phyloP scores from a whole-genome alignment of 192 early-diverging fungal genomes.

The Coemansia sp. region DNA sequence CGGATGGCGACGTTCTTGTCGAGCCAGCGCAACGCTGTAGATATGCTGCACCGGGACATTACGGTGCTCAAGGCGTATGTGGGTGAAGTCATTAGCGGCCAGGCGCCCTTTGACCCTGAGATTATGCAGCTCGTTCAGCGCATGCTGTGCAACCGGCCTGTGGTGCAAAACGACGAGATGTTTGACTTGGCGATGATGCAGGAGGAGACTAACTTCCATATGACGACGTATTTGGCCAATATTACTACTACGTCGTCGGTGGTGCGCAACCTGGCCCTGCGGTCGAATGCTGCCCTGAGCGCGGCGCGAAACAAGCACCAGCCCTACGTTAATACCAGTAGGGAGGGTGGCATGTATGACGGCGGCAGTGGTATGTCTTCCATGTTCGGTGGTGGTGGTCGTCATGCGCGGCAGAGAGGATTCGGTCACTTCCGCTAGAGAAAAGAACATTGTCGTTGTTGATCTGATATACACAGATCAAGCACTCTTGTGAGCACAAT shows the following conservation, averaged over 20 bases:
- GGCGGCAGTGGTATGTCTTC: constrained; percentile 23
- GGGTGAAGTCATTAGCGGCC: constrained; percentile 36
- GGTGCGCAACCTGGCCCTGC: constrained; percentile 42
- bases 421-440: constrained; percentile 34
- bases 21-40: constrained; percentile 47
- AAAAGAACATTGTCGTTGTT: background rate
- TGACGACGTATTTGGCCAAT: constrained; percentile 32
- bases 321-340: constrained; percentile 23
- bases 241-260: constrained; percentile 28
- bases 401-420: constrained; percentile 24
- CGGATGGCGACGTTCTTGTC: constrained; percentile 47
- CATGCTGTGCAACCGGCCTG: constrained; percentile 48
- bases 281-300: constrained; percentile 39
- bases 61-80: constrained; percentile 45
- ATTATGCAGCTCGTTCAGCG: constrained; percentile 53
- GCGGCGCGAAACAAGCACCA: constrained; percentile 36
- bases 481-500: background rate
- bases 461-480: constrained; percentile 5
- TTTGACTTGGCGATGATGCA: constrained; percentile 50
- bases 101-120: constrained; percentile 47
- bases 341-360: constrained; percentile 43
- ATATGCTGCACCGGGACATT: constrained; percentile 52
- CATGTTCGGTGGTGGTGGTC: constrained; percentile 21
- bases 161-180: constrained; percentile 37
- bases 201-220: constrained; percentile 53